These are phyloP conservation scores for Pestalotiopsis sp. DNA, from an alignment of 2,329 filamentous ascomycete species.

Conservation along the genomic window DNA sequence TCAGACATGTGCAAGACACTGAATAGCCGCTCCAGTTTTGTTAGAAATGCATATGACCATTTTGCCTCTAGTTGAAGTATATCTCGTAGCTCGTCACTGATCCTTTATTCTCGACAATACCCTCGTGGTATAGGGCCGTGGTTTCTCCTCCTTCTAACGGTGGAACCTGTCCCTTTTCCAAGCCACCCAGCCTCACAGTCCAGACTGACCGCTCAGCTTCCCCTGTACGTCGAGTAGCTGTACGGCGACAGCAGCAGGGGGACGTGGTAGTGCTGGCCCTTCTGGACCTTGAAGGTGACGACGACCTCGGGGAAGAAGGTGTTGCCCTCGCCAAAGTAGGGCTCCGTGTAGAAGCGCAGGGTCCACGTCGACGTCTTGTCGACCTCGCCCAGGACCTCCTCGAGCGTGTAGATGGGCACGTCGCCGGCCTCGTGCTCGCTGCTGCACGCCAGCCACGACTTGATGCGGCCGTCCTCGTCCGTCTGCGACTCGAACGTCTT, in stretches of 20 bases:
- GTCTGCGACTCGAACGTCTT: constrained; percentile 66
- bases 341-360: constrained; percentile 70
- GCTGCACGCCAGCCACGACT: constrained; percentile 64
- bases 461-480: constrained; percentile 75
- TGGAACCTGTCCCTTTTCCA: not conserved
- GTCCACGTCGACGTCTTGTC: constrained; percentile 59
- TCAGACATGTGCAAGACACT: not conserved
- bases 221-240: constrained; percentile 80
- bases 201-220: constrained; percentile 48
- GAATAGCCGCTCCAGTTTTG: not conserved
- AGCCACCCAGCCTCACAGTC: not conserved
- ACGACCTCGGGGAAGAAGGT: constrained; percentile 63
- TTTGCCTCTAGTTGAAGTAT: not conserved
- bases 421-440: constrained; percentile 51
- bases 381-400: constrained; percentile 51
- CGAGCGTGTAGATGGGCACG: constrained; percentile 58
- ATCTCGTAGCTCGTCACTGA: not conserved
- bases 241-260: constrained; percentile 76
- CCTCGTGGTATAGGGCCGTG: not conserved
- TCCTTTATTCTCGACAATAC: not conserved
- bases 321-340: constrained; percentile 66
- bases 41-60: not conserved
- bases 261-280: constrained; percentile 74
- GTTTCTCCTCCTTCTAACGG: not conserved
- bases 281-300: constrained; percentile 52